These are phyloP conservation scores for Epichloe brachyelytri DNA, from an alignment of 2,329 filamentous ascomycete species.

Conservation along the genomic window DNA sequence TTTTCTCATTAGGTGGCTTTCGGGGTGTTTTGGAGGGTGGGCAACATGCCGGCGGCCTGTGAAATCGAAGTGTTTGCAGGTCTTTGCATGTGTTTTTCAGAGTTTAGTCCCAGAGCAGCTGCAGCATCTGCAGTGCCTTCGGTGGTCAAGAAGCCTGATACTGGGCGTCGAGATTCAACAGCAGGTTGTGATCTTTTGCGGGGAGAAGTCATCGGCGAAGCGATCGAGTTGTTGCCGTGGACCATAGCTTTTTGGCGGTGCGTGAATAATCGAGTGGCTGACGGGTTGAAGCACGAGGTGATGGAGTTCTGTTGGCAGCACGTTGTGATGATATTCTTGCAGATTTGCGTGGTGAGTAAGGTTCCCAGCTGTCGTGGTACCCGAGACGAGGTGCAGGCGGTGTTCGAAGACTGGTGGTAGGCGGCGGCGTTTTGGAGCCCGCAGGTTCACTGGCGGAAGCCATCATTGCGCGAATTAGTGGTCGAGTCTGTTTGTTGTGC, in stretches of 20 bases:
- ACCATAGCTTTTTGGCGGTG: slow-evolving; percentile 18
- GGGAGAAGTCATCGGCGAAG: slow-evolving; percentile 33
- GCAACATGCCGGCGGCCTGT: slow-evolving; percentile 45
- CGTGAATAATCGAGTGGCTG: slow-evolving; percentile 19
- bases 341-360: slow-evolving; percentile 59
- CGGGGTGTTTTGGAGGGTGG: slow-evolving; percentile 68
- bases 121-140: slow-evolving; percentile 31
- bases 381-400: slow-evolving; percentile 58
- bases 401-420: slow-evolving; percentile 44
- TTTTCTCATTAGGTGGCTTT: slow-evolving; percentile 43
- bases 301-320: slow-evolving; percentile 40
- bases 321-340: slow-evolving; percentile 48
- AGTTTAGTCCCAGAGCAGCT: slow-evolving; percentile 24
- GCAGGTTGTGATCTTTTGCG: slow-evolving; percentile 37
- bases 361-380: slow-evolving; percentile 55
- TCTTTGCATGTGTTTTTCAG: slow-evolving; percentile 15
- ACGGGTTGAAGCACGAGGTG: slow-evolving; percentile 29
- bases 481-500: background rate
- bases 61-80: slow-evolving; percentile 17
- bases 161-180: slow-evolving; percentile 34
- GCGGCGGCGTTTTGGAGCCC: slow-evolving; percentile 40
- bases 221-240: slow-evolving; percentile 18
- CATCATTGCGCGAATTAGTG: slow-evolving; percentile 14
- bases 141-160: slow-evolving; percentile 30
- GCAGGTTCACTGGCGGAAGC: slow-evolving; percentile 9